Evolutionary conservation across 2,329 filamentous ascomycete genomes (phyloP), one percentile per base, ranked within the genome.

Genomic region (Arachnomyces sp.): DNA sequence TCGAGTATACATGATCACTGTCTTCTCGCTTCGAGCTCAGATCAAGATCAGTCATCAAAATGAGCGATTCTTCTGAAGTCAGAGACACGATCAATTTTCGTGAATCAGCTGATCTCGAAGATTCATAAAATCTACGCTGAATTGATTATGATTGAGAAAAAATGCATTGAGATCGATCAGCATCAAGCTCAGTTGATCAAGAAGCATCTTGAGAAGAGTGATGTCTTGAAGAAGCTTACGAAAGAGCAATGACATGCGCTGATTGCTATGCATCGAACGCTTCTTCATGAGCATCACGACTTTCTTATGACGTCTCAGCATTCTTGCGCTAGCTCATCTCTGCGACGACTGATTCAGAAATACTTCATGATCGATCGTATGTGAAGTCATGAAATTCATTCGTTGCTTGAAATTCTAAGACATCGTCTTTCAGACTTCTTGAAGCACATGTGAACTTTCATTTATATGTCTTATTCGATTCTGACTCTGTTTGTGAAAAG

Each of bases 351-450:
- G 0, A 82, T 88, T 0, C 73, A 74, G 0, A 92, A 92, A 45
- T 94, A 94, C 50, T 79, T 80, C 0, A 95, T 96, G 86, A 89
- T 89, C 0, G 87, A 85, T 0, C 71, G 90, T 0, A 92, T 96
- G 84, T 96, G 92, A 92, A 74, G 86, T 0, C 85, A 94, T 51
- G 90, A 85, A 0, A 95, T 96, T 3, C 87, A 93, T 55, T 81
- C 79, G 0, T 92, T 92, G 42, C 69, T 94, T 0, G 86, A 94
- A 49, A 59, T 93, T 0, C 60, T 94, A 0, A 71, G 86, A 0
- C 79, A 85, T 48, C 75, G 81, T 2, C 66, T 94, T 0, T 89
- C 89, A 0, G 72, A 71, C 0, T 88, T 84, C 1, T 64, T 88
- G 1, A 88, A 95, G 36, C 84, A 93, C 40, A 95, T 96, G 88